A percentile compares a stretch with the other conserved stretches of the same genome.
These are phyloP conservation scores for Aspergillus quadrilineatus DNA, from an alignment of 2,329 filamentous ascomycete genomes.

Conservation along the genomic window DNA sequence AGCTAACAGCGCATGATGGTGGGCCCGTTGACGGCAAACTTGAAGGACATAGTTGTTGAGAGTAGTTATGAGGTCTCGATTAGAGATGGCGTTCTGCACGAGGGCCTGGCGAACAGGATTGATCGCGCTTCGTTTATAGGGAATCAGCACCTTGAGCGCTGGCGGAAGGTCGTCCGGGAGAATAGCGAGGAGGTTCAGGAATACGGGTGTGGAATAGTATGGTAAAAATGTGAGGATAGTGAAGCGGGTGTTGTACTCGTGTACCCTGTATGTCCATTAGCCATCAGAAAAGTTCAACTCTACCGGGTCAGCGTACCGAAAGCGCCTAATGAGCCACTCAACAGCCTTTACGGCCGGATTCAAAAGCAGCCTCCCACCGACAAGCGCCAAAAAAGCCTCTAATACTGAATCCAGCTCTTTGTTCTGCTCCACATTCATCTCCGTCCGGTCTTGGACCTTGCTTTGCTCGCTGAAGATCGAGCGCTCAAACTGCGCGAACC, in stretches of 20 bases:
- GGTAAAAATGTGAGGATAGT: constrained; percentile 85
- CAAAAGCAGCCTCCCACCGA: constrained; percentile 72
- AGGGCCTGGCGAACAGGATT: constrained; percentile 77
- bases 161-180: constrained; percentile 70
- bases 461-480: constrained; percentile 94
- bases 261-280: constrained; percentile 60
- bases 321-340: constrained; percentile 91
- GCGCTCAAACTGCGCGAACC: constrained; percentile 71
- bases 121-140: constrained; percentile 76
- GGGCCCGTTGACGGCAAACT: constrained; percentile 67
- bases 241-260: constrained; percentile 81
- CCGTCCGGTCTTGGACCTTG: constrained; percentile 79
- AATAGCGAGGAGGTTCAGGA: constrained; percentile 82
- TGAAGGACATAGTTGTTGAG: constrained; percentile 78
- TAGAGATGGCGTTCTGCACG: constrained; percentile 78
- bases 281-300: not conserved
- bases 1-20: constrained; percentile 74
- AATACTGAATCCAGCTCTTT: constrained; percentile 73
- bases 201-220: constrained; percentile 83
- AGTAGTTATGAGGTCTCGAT: constrained; percentile 69
- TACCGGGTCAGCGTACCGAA: constrained; percentile 60
- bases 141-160: constrained; percentile 79
- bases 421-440: constrained; percentile 81
- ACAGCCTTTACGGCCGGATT: constrained; percentile 86
- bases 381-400: constrained; percentile 78